phyloP scores from a whole-genome alignment of 805 yeast genomes.

The Schwanniomyces vanrijiae region DNA sequence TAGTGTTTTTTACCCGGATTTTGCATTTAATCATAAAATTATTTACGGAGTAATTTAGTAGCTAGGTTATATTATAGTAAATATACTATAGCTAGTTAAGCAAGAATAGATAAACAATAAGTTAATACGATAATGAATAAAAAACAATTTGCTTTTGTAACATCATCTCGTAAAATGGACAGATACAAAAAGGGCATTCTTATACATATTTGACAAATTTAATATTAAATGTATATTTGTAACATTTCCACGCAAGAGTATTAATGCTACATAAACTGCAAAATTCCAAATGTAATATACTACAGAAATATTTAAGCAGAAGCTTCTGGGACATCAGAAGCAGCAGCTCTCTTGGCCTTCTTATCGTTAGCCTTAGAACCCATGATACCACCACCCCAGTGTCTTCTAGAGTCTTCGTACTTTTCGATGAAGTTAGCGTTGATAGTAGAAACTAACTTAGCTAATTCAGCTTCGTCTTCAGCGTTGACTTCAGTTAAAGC shows the following conservation, averaged over 20 bases:
- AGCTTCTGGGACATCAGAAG: constrained; percentile 35
- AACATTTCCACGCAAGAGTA: neutral
- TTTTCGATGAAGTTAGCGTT: constrained; percentile 91
- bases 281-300: neutral
- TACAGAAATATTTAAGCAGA: constrained; percentile 6
- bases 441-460: constrained; percentile 89
- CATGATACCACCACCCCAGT: constrained; percentile 99
- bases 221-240: neutral
- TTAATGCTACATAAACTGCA: neutral
- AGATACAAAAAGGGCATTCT: too few species aligned
- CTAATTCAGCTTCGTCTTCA: constrained; percentile 93
- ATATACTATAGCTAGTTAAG: too few species aligned
- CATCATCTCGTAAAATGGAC: too few species aligned
- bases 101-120: too few species aligned
- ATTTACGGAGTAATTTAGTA: neutral
- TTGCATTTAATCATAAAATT: neutral
- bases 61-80: too few species aligned
- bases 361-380: constrained; percentile 92
- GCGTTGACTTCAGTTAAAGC: constrained; percentile 94
- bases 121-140: too few species aligned
- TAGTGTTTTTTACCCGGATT: constrained; percentile 6
- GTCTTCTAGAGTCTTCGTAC: constrained; percentile 94
- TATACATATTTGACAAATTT: neutral
- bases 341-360: constrained; percentile 72
- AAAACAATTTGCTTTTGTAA: too few species aligned